phyloP scores from a whole-genome alignment of 805 yeast genomes.

The Brettanomyces sp. region DNA sequence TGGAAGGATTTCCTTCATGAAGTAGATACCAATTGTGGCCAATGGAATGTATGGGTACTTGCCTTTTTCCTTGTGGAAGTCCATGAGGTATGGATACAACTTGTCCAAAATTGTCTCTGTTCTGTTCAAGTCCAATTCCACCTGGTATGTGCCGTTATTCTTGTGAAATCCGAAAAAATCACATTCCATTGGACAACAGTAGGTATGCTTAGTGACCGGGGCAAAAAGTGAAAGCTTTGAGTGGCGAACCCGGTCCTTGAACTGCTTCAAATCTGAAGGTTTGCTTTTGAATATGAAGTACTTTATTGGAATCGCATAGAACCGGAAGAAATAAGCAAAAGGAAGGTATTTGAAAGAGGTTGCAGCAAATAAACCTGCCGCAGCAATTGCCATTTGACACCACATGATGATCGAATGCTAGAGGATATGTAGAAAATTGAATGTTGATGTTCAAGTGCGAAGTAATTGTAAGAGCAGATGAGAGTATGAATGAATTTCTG shows the following conservation, averaged over 20 bases:
- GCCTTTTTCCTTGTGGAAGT: slow-evolving; percentile 15
- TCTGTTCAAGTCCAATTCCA: slow-evolving; percentile 74
- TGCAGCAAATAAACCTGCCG: slow-evolving; percentile 1
- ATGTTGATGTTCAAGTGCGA: too few species aligned
- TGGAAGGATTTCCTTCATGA: slow-evolving; percentile 65
- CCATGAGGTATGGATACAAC: slow-evolving; percentile 26
- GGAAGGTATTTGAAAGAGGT: slow-evolving; percentile 59
- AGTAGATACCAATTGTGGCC: slow-evolving; percentile 59
- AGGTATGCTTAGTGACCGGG: slow-evolving; percentile 6
- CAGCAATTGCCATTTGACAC: background rate
- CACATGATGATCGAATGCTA: background rate
- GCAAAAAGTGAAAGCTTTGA: slow-evolving; percentile 4
- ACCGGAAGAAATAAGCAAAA: slow-evolving; percentile 53
- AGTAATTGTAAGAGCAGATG: too few species aligned
- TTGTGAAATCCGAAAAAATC: slow-evolving; percentile 78
- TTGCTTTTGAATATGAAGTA: slow-evolving; percentile 32
- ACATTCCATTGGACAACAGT: slow-evolving; percentile 67
- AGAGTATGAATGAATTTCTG: too few species aligned
- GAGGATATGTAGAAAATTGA: background rate
- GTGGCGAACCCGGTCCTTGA: background rate
- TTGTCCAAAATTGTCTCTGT: slow-evolving; percentile 47
- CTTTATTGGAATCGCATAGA: slow-evolving; percentile 38
- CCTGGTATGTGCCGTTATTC: slow-evolving; percentile 75
- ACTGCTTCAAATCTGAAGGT: background rate
- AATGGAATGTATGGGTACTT: slow-evolving; percentile 64